Conservation (phyloP, 768 basidiomycete species). For the Russula olivacea region DNA sequence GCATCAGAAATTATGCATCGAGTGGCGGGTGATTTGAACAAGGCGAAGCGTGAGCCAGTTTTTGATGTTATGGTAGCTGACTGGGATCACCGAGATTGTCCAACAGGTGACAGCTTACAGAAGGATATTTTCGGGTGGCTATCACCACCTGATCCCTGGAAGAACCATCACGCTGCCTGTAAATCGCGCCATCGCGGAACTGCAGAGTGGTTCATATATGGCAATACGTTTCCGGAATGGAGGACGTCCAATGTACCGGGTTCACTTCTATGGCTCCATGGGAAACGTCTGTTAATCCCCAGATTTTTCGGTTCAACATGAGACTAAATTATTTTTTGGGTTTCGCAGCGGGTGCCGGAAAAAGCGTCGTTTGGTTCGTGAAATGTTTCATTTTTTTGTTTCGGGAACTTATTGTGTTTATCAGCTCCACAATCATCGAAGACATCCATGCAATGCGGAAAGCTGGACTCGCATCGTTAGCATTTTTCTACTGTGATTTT, state of each 20-base stretch:
- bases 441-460: no score
- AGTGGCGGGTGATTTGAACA: neutral
- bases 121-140: neutral
- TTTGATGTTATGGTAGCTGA: neutral
- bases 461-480: no score
- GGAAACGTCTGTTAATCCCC: neutral
- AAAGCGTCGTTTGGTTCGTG: no score
- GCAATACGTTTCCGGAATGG: neutral
- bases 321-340: neutral
- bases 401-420: no score
- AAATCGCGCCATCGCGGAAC: neutral
- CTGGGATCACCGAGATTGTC: neutral
- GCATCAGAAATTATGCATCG: neutral
- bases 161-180: neutral
- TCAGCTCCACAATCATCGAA: no score
- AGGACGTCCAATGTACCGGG: neutral
- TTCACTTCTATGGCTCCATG: neutral
- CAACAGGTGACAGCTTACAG: neutral
- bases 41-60: neutral
- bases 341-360: neutral
- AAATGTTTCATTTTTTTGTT: no score
- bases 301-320: neutral
- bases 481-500: no score
- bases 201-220: neutral
- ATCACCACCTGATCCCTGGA: neutral